phyloP scores from a whole-genome alignment of 2,329 filamentous ascomycete genomes.

The Scleromitrula shiraiana region DNA sequence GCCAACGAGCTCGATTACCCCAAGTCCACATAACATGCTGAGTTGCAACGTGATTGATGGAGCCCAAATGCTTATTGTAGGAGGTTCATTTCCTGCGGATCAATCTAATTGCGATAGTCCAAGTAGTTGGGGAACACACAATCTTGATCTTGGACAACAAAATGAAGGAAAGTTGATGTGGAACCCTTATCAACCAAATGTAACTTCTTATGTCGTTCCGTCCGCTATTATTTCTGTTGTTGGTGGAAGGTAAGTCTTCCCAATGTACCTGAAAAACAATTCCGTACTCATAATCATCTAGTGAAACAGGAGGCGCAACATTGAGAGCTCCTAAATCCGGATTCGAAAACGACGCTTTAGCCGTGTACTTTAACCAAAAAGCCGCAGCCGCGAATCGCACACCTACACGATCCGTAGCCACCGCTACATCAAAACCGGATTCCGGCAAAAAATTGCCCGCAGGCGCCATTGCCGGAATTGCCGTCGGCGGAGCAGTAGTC shows the following conservation, averaged over 20 bases:
- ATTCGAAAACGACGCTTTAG: constrained; percentile 44
- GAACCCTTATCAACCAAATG: constrained; percentile 42
- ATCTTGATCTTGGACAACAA: constrained; percentile 44
- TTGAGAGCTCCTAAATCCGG: constrained; percentile 39
- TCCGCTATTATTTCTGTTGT: constrained; percentile 41
- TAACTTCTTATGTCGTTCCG: constrained; percentile 48
- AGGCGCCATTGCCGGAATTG: constrained; percentile 32
- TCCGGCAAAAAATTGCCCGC: constrained; percentile 24
- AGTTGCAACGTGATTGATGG: constrained; percentile 45
- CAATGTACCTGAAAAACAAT: background rate
- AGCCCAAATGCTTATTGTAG: constrained; percentile 56
- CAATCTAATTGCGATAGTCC: constrained; percentile 44
- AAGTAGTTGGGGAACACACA: constrained; percentile 46
- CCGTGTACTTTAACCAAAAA: constrained; percentile 44
- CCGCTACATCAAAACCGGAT: constrained; percentile 20
- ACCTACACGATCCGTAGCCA: constrained; percentile 37
- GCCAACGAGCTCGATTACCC: constrained; percentile 31
- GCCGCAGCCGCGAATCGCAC: constrained; percentile 39
- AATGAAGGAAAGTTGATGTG: constrained; percentile 40
- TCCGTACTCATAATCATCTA: constrained; percentile 11
- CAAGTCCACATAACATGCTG: constrained; percentile 43
- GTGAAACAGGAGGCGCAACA: constrained; percentile 45
- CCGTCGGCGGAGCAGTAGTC: no score
- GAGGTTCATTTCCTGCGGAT: constrained; percentile 46
- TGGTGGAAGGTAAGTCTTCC: constrained; percentile 35